Percentiles rank a stretch among this genome's conserved stretches.
Conservation (phyloP, 192 early-diverging fungal species). For the Umbelopsis sp. region DNA sequence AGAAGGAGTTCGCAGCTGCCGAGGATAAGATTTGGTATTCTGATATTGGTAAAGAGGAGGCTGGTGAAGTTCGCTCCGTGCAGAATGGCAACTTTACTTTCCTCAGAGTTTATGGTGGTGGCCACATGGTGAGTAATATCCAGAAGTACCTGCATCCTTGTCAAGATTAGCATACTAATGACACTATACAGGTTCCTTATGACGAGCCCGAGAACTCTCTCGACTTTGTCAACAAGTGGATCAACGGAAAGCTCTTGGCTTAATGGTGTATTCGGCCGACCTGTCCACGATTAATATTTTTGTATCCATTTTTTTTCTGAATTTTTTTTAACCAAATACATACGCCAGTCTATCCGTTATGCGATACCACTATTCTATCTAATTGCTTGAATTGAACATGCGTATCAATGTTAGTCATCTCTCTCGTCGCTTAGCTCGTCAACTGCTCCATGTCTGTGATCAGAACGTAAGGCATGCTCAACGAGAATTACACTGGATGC, state of each 20-base stretch:
- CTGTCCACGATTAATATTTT: too few relatives aligned
- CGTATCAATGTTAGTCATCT: not conserved
- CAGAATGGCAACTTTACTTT: slow-evolving; percentile 74
- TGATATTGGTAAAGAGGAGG: slow-evolving; percentile 46
- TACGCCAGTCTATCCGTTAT: too few relatives aligned
- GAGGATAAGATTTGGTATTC: slow-evolving; percentile 73
- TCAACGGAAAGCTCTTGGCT: slow-evolving; percentile 31
- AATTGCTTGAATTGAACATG: not conserved
- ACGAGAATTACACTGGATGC: slow-evolving; percentile 9
- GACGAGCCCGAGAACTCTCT: slow-evolving; percentile 82
- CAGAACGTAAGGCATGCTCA: not conserved
- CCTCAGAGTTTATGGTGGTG: slow-evolving; percentile 83
- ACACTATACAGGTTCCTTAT: slow-evolving; percentile 63
- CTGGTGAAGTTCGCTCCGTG: slow-evolving; percentile 69
- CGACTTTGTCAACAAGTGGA: slow-evolving; percentile 90
- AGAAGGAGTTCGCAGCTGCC: slow-evolving; percentile 66
- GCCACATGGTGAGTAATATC: slow-evolving; percentile 69
- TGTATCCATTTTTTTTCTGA: not conserved
- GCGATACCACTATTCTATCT: not conserved
- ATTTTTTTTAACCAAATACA: not conserved
- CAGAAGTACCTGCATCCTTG: not conserved
- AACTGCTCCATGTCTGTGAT: not conserved
- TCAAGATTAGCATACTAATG: not conserved
- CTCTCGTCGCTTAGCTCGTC: not conserved
- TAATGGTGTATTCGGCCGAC: not conserved